Percentiles rank a stretch among this genome's conserved stretches.
These are phyloP conservation scores for Trichoderma koningiopsis DNA, from an alignment of 2,329 filamentous ascomycete genomes.

Conservation along the genomic window DNA sequence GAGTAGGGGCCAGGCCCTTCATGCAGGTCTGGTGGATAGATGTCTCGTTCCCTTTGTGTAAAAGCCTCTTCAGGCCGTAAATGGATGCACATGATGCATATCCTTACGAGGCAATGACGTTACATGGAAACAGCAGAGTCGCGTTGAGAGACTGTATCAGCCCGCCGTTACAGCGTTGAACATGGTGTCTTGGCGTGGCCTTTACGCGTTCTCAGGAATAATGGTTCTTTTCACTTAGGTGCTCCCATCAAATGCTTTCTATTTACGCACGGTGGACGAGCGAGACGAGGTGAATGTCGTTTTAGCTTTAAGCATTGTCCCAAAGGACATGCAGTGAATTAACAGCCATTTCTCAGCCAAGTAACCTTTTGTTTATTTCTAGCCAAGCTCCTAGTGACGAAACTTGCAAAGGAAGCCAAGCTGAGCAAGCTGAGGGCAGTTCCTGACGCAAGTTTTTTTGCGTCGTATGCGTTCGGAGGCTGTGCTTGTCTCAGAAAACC, in stretches of 20 bases:
- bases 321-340: background rate
- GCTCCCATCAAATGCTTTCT: background rate
- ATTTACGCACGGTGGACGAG: background rate
- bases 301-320: no score
- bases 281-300: background rate
- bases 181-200: slow-evolving; percentile 3
- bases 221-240: background rate
- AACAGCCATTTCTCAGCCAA: background rate
- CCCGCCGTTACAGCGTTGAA: background rate
- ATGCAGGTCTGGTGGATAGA: slow-evolving; percentile 14
- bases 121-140: background rate
- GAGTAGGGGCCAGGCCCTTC: slow-evolving; percentile 23
- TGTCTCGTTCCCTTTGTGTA: background rate
- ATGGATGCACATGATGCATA: background rate
- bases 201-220: background rate
- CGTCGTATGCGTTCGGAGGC: slow-evolving; percentile 13
- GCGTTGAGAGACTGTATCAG: background rate
- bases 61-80: background rate
- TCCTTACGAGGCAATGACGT: background rate
- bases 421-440: background rate
- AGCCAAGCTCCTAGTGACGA: background rate
- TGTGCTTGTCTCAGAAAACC: slow-evolving; percentile 3
- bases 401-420: background rate
- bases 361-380: background rate
- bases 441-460: background rate